Evolutionary conservation across 2,329 filamentous ascomycete genomes (phyloP).

Genomic region (Aspergillus calidoustus): DNA sequence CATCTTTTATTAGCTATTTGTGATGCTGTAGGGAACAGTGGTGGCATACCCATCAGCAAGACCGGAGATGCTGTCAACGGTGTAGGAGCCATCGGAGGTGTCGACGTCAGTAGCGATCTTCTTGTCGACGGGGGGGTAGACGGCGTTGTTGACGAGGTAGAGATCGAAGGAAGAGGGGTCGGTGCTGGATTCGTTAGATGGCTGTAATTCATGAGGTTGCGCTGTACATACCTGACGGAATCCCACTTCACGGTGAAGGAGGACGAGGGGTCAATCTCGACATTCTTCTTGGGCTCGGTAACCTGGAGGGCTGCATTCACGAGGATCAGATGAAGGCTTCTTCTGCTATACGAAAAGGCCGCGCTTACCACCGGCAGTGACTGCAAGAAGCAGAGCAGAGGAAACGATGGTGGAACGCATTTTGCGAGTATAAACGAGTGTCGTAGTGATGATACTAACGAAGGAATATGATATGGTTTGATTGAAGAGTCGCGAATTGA

Average conservation of each 20-base stretch:
- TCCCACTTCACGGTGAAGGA: conserved; percentile 47
- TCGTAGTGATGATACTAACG: neutral
- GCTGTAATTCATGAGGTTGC: neutral
- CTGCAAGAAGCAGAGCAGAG: conserved; percentile 1
- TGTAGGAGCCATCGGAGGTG: conserved; percentile 43
- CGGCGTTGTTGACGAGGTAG: conserved; percentile 45
- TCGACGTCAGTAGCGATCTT: conserved; percentile 43
- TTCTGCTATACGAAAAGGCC: neutral
- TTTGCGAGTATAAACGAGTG: conserved; percentile 7
- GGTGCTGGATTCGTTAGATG: conserved; percentile 32
- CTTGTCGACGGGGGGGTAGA: conserved; percentile 38
- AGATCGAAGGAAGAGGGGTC: conserved; percentile 47
- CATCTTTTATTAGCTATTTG: neutral
- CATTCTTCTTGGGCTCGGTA: conserved; percentile 39
- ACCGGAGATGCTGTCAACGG: conserved; percentile 34
- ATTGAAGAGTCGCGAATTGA: neutral
- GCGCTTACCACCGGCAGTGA: conserved; percentile 9
- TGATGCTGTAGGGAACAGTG: neutral
- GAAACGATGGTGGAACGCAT: conserved; percentile 6
- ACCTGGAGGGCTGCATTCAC: conserved; percentile 37
- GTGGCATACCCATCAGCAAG: conserved; percentile 29
- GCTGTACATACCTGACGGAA: conserved; percentile 36
- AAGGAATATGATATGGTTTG: neutral
- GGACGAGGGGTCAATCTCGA: conserved; percentile 36
- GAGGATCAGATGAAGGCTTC: neutral